Conservation (phyloP, 306 rosid genomes). For the Styphnolobium japonicum region DNA sequence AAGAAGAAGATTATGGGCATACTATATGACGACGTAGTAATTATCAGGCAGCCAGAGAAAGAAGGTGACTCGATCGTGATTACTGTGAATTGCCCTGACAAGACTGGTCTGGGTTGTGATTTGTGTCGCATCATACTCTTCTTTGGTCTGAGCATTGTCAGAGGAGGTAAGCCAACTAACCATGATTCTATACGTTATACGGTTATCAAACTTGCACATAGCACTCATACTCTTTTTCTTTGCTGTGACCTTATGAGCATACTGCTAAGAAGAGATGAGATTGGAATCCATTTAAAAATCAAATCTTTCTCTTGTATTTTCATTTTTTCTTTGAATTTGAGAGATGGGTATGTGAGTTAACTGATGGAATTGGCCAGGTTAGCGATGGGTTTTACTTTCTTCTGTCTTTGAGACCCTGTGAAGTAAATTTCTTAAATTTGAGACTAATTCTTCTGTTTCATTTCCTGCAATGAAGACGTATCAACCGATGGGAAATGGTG, state of each 20-base stretch:
- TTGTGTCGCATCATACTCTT: slow-evolving; percentile 93
- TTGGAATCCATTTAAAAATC: slow-evolving; percentile 11
- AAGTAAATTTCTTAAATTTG: slow-evolving; percentile 4
- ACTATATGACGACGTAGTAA: slow-evolving; percentile 74
- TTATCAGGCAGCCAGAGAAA: slow-evolving; percentile 58
- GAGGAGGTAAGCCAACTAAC: slow-evolving; percentile 65
- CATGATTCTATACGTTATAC: not conserved
- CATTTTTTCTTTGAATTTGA: not conserved
- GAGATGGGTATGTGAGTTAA: slow-evolving; percentile 15
- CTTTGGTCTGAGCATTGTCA: slow-evolving; percentile 84
- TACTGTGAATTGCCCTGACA: slow-evolving; percentile 95
- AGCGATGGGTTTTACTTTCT: slow-evolving; percentile 14
- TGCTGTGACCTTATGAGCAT: not conserved
- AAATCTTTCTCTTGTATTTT: not conserved
- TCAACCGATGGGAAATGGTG: slow-evolving; percentile 99
- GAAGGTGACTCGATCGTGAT: slow-evolving; percentile 69
- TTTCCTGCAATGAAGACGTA: slow-evolving; percentile 55
- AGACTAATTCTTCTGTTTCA: not conserved
- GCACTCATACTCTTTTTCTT: not conserved
- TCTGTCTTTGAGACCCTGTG: not conserved
- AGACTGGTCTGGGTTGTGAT: slow-evolving; percentile 92
- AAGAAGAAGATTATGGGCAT: slow-evolving; percentile 60
- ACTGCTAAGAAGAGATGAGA: not conserved
- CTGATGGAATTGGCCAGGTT: not conserved
- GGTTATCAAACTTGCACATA: not conserved